Evolutionary conservation across 495 filamentous ascomycete genomes (phyloP).

Genomic region (Halenospora varia): DNA sequence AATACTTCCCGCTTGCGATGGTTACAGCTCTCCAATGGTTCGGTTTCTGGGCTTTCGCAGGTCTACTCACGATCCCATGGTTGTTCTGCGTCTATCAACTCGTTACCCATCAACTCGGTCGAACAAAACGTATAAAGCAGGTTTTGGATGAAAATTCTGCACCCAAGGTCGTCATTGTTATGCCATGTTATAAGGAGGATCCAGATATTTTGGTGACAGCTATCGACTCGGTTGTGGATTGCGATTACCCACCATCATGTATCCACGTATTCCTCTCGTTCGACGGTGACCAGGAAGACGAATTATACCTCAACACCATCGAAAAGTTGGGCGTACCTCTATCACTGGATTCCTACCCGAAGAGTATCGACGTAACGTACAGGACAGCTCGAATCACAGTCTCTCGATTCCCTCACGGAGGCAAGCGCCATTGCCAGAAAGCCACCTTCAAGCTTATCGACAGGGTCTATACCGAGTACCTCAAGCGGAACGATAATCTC

Average conservation of each 20-base stretch:
- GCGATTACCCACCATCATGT: constrained; percentile 90
- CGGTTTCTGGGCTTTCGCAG: constrained; percentile 92
- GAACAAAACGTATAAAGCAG: constrained; percentile 75
- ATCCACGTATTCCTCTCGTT: constrained; percentile 97
- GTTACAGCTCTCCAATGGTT: constrained; percentile 85
- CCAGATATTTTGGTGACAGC: constrained; percentile 83
- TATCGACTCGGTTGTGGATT: constrained; percentile 87
- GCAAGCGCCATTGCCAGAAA: constrained; percentile 93
- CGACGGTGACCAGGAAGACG: constrained; percentile 84
- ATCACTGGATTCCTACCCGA: constrained; percentile 72
- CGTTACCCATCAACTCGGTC: constrained; percentile 78
- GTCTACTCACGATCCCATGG: constrained; percentile 83
- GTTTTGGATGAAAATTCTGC: constrained; percentile 80
- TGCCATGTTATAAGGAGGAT: constrained; percentile 96
- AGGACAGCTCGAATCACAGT: constrained; percentile 80
- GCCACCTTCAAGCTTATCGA: constrained; percentile 93
- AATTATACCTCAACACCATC: constrained; percentile 85
- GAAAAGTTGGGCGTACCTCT: constrained; percentile 83
- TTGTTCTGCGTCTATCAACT: constrained; percentile 89
- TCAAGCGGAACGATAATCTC: constrained; percentile 84
- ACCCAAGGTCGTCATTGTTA: constrained; percentile 94
- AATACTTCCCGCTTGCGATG: constrained; percentile 63
- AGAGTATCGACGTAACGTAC: constrained; percentile 88
- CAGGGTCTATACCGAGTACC: constrained; percentile 85
- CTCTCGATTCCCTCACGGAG: constrained; percentile 89